Evolutionary conservation across 176 grass and related monocot species (phyloP).

Genomic region (Cymbopogon citratus): DNA sequence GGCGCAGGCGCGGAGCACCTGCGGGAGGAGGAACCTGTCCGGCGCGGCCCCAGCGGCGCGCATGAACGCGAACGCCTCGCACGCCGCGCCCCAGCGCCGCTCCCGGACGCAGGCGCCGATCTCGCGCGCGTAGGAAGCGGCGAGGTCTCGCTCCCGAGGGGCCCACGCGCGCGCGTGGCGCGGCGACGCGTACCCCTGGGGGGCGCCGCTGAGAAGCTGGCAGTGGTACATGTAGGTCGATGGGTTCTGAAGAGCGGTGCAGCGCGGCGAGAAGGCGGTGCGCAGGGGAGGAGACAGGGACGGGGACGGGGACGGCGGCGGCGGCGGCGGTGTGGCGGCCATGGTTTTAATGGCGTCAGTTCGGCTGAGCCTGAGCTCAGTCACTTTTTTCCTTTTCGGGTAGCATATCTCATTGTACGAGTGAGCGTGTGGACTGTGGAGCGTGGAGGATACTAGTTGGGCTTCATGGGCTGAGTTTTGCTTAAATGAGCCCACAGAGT

Average conservation of each 20-base stretch:
- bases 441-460: background rate
- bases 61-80: slow-evolving; percentile 46
- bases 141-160: background rate
- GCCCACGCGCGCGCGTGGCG: background rate
- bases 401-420: background rate
- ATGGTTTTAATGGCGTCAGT: slow-evolving; percentile 46
- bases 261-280: slow-evolving; percentile 15
- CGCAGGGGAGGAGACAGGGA: background rate
- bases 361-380: slow-evolving; percentile 21
- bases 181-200: slow-evolving; percentile 18
- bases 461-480: background rate
- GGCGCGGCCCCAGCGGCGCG: slow-evolving; percentile 33
- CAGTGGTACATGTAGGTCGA: background rate
- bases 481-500: too few species aligned
- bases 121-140: slow-evolving; percentile 32
- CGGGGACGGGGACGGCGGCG: background rate
- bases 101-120: slow-evolving; percentile 41
- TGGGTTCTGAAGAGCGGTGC: slow-evolving; percentile 16
- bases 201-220: slow-evolving; percentile 16
- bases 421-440: background rate
- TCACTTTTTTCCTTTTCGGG: background rate
- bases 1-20: slow-evolving; percentile 65
- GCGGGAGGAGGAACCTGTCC: slow-evolving; percentile 63
- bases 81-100: slow-evolving; percentile 43
- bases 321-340: slow-evolving; percentile 26